These are phyloP conservation scores for Saccharomycopsis fibuligera DNA, from an alignment of 805 yeast genomes.

Conservation along the genomic window DNA sequence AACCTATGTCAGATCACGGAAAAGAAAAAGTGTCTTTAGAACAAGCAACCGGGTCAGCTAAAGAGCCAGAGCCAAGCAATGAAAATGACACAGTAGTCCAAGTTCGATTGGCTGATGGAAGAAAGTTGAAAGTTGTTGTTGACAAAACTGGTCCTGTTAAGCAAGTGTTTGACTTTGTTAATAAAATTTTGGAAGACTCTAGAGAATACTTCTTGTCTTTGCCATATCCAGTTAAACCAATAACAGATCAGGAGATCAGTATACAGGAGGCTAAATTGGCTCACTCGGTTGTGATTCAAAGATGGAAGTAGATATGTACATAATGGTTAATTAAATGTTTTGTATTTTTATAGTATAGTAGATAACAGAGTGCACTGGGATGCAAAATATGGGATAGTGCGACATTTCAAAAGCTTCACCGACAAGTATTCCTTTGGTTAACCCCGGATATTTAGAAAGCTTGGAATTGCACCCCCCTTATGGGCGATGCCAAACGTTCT, in stretches of 20 bases:
- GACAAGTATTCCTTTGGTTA: too few species aligned
- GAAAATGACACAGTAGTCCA: conserved; percentile 72
- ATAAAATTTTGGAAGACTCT: conserved; percentile 34
- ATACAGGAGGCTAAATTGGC: conserved; percentile 70
- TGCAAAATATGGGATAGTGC: too few species aligned
- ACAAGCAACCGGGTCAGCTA: conserved; percentile 23
- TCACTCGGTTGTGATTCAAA: conserved; percentile 85
- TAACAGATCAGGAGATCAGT: conserved; percentile 49
- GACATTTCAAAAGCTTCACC: too few species aligned
- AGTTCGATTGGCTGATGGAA: conserved; percentile 79
- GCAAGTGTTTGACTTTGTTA: conserved; percentile 63
- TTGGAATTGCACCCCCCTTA: too few species aligned
- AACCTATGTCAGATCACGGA: conserved; percentile 4
- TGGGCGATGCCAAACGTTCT: too few species aligned
- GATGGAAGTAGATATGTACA: too few species aligned
- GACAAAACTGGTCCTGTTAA: conserved; percentile 59
- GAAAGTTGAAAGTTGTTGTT: conserved; percentile 58
- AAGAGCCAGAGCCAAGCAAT: conserved; percentile 24
- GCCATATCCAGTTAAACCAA: conserved; percentile 75
- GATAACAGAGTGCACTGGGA: too few species aligned
- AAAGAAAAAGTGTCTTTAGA: conserved; percentile 1
- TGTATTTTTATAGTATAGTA: too few species aligned
- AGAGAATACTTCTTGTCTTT: conserved; percentile 63
- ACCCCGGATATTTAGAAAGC: too few species aligned
- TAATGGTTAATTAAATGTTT: too few species aligned